Conservation (phyloP, 352 stramenopile species). For the Phytophthora colocasiae region DNA sequence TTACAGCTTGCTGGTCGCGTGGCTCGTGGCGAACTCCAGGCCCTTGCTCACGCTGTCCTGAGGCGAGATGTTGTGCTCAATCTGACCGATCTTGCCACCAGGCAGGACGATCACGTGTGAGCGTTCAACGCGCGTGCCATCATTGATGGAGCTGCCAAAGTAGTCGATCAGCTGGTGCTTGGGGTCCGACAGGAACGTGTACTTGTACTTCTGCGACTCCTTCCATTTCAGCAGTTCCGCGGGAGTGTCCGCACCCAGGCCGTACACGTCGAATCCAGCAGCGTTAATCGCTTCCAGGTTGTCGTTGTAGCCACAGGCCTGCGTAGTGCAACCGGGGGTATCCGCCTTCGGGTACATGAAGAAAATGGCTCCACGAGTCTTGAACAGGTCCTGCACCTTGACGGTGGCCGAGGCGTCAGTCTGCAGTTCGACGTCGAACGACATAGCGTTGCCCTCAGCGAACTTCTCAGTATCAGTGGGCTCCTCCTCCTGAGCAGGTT, state of each 20-base stretch:
- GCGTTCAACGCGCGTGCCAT: conserved; percentile 69
- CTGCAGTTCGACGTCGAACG: conserved; percentile 71
- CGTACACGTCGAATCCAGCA: conserved; percentile 84
- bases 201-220: conserved; percentile 79
- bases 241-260: conserved; percentile 75
- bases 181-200: conserved; percentile 83
- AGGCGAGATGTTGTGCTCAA: conserved; percentile 78
- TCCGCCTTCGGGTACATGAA: conserved; percentile 92
- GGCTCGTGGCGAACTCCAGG: conserved; percentile 66
- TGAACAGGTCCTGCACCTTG: conserved; percentile 74
- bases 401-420: conserved; percentile 68
- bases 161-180: conserved; percentile 78
- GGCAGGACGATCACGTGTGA: conserved; percentile 87
- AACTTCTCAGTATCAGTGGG: conserved; percentile 31
- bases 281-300: conserved; percentile 78
- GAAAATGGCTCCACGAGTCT: conserved; percentile 82
- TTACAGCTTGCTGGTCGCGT: conserved; percentile 49
- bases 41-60: conserved; percentile 84
- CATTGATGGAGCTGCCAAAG: conserved; percentile 80
- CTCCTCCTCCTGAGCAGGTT: conserved; percentile 26
- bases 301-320: conserved; percentile 88
- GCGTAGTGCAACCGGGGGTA: conserved; percentile 83
- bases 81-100: conserved; percentile 77
- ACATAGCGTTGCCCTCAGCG: conserved; percentile 53
- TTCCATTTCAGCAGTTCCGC: conserved; percentile 81